These are phyloP conservation scores for Phytophthora brassicae DNA, from an alignment of 352 stramenopile species.

Conservation along the genomic window DNA sequence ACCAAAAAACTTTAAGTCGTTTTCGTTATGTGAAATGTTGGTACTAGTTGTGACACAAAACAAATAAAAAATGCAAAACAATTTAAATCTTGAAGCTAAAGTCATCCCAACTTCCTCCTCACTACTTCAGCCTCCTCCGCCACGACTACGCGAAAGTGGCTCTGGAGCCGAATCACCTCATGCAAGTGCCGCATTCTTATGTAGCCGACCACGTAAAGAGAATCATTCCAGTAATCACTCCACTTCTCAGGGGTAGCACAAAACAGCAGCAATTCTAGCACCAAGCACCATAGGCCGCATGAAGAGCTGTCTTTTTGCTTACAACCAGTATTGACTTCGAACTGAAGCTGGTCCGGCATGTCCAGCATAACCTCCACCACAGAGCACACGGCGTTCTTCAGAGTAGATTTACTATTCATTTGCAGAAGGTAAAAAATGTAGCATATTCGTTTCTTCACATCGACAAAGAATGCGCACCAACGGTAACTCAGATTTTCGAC, in stretches of 20 bases:
- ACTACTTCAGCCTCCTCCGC: too few relatives aligned
- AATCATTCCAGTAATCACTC: slow-evolving; percentile 7
- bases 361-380: not conserved
- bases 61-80: too few relatives aligned
- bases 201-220: slow-evolving; percentile 4
- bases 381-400: not conserved
- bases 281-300: slow-evolving; percentile 5
- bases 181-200: too few relatives aligned
- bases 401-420: not conserved
- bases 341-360: not conserved
- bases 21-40: too few relatives aligned
- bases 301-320: not conserved
- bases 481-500: slow-evolving; percentile 5
- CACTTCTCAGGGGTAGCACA: slow-evolving; percentile 5
- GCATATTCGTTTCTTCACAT: not conserved
- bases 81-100: too few relatives aligned
- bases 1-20: too few relatives aligned
- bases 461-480: slow-evolving; percentile 5
- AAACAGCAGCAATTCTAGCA: slow-evolving; percentile 13
- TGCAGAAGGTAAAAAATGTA: slow-evolving; percentile 7
- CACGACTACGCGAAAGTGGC: too few relatives aligned
- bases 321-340: not conserved
- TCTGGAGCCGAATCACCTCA: too few relatives aligned
- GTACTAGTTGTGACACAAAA: too few relatives aligned
- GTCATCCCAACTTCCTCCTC: too few relatives aligned